Base-by-base conservation (phyloP, 257 asterid species). In the Solanum clarkiae region DNA sequence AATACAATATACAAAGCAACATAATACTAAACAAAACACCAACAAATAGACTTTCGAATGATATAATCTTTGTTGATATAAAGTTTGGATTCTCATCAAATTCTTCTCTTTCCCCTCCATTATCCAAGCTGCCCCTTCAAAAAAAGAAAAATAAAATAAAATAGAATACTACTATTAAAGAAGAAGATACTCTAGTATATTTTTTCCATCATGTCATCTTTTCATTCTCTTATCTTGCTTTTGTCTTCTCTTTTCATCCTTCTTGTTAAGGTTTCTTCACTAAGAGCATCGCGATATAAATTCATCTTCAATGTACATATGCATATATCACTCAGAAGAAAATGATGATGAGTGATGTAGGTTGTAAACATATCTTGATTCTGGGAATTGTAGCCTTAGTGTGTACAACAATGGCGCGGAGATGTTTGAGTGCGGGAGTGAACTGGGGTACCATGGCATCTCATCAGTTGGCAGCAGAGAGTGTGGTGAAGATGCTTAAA, bases 371-470 rank as follows among this genome's bases (percentile, higher is more conserved):
- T 72, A 8, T 79, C 10, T 77, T 88, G 26, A 77, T 88, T n/a
- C 2, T 86, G 11, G 40, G 83, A 13, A 32, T 55, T 29, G 45
- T 66, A 29, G 45, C 7, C 45, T 8, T 51, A 63, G 51, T 66
- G 87, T 79, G 80, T 32, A 65, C 85, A 36, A 59, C 32, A 0
- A 72, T 55, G 87, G 29, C 63, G 42, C 80, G 60, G 4, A 59
- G 26, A 53, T 68, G 92, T 40, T 87, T 32, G 53, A 85, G 94
- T 40, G 87, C 94, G 40, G 98, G 99, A 62, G 95, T 96, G 85
- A 96, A 96, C 72, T 96, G 99, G 98, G 99, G 99, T 10, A 96
- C 99, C 4, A 92, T 94, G 94, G 91, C 98, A 3, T 86, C 95
- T 1, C 97, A 94, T 81, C 93, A 83, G 51, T 69, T 95, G 66